phyloP scores from a whole-genome alignment of 2,329 filamentous ascomycete species.

The Penicillium vulpinum region DNA sequence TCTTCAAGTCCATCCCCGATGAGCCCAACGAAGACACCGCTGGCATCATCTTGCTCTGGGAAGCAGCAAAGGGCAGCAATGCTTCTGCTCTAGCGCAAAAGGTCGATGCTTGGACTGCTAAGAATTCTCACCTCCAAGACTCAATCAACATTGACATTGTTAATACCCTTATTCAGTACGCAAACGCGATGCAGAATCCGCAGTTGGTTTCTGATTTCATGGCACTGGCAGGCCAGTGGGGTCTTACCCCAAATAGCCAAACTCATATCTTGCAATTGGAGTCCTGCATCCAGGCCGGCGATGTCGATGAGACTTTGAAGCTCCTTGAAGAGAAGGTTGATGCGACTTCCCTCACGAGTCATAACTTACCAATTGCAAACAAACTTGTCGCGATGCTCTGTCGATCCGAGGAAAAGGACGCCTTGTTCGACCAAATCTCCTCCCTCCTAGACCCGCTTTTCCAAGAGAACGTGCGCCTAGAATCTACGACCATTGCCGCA shows the following conservation, averaged over 20 bases:
- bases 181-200: constrained; percentile 67
- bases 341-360: constrained; percentile 55
- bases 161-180: constrained; percentile 72
- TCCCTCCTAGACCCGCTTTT: constrained; percentile 73
- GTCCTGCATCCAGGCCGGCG: constrained; percentile 70
- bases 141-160: constrained; percentile 69
- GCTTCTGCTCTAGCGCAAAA: constrained; percentile 72
- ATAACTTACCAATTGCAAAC: constrained; percentile 67
- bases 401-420: constrained; percentile 50
- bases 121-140: constrained; percentile 45
- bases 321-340: constrained; percentile 56
- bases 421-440: constrained; percentile 70
- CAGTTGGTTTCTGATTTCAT: constrained; percentile 74
- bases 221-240: constrained; percentile 63
- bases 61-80: constrained; percentile 68
- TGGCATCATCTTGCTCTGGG: constrained; percentile 75
- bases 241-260: constrained; percentile 65
- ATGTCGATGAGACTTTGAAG: constrained; percentile 62
- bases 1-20: constrained; percentile 55
- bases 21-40: constrained; percentile 59
- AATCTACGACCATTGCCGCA: constrained; percentile 70
- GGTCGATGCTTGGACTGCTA: constrained; percentile 64
- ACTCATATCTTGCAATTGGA: constrained; percentile 75
- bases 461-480: constrained; percentile 67
- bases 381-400: constrained; percentile 70